phyloP scores from a whole-genome alignment of 768 basidiomycete genomes.

The Dioszegia hungarica region DNA sequence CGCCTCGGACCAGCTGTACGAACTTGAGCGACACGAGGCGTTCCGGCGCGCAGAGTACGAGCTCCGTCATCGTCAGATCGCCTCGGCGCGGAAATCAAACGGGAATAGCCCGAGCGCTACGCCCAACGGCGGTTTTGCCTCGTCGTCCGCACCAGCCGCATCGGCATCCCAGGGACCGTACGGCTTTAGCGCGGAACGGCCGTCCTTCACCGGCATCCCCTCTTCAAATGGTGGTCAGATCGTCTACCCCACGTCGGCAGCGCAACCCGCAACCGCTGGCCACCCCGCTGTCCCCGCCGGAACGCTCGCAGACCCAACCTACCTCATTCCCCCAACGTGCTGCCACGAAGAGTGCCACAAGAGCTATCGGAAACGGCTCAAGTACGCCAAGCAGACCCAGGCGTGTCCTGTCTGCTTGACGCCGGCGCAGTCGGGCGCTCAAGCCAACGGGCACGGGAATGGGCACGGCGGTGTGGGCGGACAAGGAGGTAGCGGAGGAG shows the following conservation, averaged over 20 bases:
- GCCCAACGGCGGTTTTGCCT: conserved; percentile 18
- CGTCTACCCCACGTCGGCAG: conserved; percentile 47
- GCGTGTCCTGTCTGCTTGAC: conserved; percentile 48
- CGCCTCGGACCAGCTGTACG: conserved; percentile 83
- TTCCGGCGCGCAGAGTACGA: conserved; percentile 81
- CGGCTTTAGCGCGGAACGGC: conserved; percentile 41
- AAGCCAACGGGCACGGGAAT: conserved; percentile 10
- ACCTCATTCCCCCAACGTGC: conserved; percentile 51
- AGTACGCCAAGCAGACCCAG: conserved; percentile 49
- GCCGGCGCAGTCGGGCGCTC: conserved; percentile 14
- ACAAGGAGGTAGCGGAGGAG: conserved; percentile 31
- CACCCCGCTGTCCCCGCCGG: conserved; percentile 49
- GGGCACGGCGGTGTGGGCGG: conserved; percentile 14
- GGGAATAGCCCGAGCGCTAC: conserved; percentile 39
- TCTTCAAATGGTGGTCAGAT: conserved; percentile 33
- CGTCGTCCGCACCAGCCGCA: not conserved
- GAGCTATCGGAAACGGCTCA: conserved; percentile 51
- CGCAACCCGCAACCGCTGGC: conserved; percentile 43
- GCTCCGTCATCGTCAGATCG: conserved; percentile 63
- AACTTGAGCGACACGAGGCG: conserved; percentile 81
- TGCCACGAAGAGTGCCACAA: conserved; percentile 54
- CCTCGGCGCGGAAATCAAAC: conserved; percentile 34
- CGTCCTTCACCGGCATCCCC: conserved; percentile 24
- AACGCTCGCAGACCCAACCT: conserved; percentile 49
- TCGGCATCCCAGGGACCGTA: conserved; percentile 13